phyloP scores from a whole-genome alignment of 148 eudicot species.

The Silene uniflora region DNA sequence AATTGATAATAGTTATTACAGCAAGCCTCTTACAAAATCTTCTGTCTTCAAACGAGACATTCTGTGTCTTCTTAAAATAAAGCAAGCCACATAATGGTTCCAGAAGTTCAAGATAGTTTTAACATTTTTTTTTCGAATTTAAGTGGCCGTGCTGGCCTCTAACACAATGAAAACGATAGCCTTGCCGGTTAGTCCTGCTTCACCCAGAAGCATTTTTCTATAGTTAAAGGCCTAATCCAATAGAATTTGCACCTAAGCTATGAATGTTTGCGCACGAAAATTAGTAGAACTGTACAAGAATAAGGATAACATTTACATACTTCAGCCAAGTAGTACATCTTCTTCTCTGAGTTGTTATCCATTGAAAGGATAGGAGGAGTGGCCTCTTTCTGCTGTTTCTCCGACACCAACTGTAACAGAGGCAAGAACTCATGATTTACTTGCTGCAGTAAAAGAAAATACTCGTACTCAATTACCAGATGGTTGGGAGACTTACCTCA shows the following conservation, averaged over 20 bases:
- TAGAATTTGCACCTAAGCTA: not conserved
- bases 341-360: slow-evolving; percentile 50
- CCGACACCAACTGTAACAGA: slow-evolving; percentile 64
- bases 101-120: not conserved
- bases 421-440: slow-evolving; percentile 4
- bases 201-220: not conserved
- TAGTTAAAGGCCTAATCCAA: not conserved
- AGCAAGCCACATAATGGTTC: not conserved
- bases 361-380: slow-evolving; percentile 65
- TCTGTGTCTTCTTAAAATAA: no score
- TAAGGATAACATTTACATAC: slow-evolving; percentile 34
- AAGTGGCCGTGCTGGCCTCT: not conserved
- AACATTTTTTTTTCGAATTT: not conserved
- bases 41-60: not conserved
- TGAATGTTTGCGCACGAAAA: not conserved
- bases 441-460: not conserved
- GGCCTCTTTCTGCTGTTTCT: slow-evolving; percentile 89
- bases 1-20: not conserved
- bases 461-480: not conserved
- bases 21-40: not conserved
- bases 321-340: slow-evolving; percentile 84
- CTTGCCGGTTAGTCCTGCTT: not conserved
- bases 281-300: not conserved
- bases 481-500: slow-evolving; percentile 30
- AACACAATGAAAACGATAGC: not conserved